These are phyloP conservation scores for Umbelopsis sp. DNA, from an alignment of 192 early-diverging fungal species.

Conservation along the genomic window DNA sequence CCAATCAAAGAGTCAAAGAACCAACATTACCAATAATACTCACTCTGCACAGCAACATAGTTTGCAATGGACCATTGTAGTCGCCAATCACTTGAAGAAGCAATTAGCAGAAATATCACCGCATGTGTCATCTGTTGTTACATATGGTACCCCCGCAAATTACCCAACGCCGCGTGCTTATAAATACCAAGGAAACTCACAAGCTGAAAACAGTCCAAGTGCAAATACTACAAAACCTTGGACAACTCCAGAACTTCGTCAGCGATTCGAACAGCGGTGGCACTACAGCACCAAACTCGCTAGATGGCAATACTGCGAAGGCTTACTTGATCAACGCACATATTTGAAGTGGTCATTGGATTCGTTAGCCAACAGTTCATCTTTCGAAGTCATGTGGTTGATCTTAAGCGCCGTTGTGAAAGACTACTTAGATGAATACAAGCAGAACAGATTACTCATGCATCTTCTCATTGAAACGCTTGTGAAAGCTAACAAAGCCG, in stretches of 20 bases:
- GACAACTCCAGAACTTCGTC: conserved; percentile 44
- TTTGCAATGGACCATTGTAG: conserved; percentile 46
- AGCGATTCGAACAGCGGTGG: conserved; percentile 47
- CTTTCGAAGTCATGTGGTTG: conserved; percentile 41
- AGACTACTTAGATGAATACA: conserved; percentile 55
- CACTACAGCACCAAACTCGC: conserved; percentile 52
- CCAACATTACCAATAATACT: conserved; percentile 12
- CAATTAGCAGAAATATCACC: conserved; percentile 47
- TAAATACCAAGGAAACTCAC: conserved; percentile 13
- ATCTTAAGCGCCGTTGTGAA: conserved; percentile 50
- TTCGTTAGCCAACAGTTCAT: conserved; percentile 33
- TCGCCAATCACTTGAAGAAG: conserved; percentile 46
- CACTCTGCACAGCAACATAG: conserved; percentile 25
- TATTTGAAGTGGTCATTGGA: conserved; percentile 52
- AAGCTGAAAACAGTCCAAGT: conserved; percentile 21
- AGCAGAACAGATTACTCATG: conserved; percentile 53
- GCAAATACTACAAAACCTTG: conserved; percentile 42
- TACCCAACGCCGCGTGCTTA: conserved; percentile 15
- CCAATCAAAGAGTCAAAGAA: neutral
- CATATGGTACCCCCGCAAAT: conserved; percentile 3
- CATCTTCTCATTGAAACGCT: conserved; percentile 54
- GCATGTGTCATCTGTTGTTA: conserved; percentile 16
- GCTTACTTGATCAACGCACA: conserved; percentile 51
- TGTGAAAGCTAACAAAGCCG: conserved; percentile 47
- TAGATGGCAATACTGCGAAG: conserved; percentile 60